phyloP scores from a whole-genome alignment of 2,329 filamentous ascomycete species.

The Penicillium palitans region DNA sequence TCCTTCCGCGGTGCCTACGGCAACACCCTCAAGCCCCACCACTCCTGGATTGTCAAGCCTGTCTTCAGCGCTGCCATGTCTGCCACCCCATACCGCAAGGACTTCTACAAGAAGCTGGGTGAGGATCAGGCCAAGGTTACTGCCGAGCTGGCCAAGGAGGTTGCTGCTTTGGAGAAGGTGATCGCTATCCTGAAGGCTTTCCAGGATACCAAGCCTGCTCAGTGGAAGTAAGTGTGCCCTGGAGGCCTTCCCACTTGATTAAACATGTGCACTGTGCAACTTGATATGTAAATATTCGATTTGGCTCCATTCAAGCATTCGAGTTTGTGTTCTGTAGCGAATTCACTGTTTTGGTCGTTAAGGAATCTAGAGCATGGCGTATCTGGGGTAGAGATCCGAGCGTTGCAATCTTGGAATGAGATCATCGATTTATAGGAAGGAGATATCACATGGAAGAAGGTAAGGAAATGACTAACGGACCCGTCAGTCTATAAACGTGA shows the following conservation, averaged over 20 bases:
- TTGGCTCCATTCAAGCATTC: slow-evolving; percentile 19
- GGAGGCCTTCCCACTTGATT: slow-evolving; percentile 8
- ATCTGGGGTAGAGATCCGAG: not conserved
- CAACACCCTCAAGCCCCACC: slow-evolving; percentile 85
- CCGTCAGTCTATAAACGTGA: not conserved
- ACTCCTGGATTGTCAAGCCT: slow-evolving; percentile 85
- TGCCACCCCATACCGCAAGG: slow-evolving; percentile 87
- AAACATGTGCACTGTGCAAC: slow-evolving; percentile 10
- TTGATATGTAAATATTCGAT: slow-evolving; percentile 28
- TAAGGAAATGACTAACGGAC: not conserved
- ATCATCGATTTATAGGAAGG: not conserved
- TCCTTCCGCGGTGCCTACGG: slow-evolving; percentile 88
- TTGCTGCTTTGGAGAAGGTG: slow-evolving; percentile 73
- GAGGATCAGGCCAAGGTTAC: slow-evolving; percentile 55
- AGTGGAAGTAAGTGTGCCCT: slow-evolving; percentile 37
- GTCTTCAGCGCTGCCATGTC: slow-evolving; percentile 92
- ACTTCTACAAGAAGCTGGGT: slow-evolving; percentile 86
- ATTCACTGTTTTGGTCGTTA: slow-evolving; percentile 6
- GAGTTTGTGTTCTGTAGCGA: slow-evolving; percentile 19
- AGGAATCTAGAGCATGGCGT: not conserved
- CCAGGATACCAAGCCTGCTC: slow-evolving; percentile 55
- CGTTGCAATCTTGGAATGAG: not conserved
- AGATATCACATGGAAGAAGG: not conserved
- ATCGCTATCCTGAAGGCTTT: slow-evolving; percentile 74
- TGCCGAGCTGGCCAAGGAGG: slow-evolving; percentile 67